phyloP scores from a whole-genome alignment of 306 rosid genomes.

The Fragaria iinumae region DNA sequence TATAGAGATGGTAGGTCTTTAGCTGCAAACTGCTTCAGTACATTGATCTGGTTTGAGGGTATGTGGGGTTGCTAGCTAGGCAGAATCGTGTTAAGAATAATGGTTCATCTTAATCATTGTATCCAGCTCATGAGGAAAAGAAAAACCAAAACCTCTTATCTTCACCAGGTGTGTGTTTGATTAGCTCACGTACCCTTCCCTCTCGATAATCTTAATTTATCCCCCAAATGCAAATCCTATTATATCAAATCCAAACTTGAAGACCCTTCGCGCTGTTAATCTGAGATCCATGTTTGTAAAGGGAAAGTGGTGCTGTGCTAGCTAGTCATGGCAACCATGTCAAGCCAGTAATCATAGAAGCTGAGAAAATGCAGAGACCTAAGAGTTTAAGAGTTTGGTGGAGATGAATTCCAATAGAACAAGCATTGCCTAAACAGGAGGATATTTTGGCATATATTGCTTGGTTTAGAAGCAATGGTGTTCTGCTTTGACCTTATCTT shows the following conservation, averaged over 20 bases:
- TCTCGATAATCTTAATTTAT: background rate
- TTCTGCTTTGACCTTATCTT: slow-evolving; percentile 14
- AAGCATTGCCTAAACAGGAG: slow-evolving; percentile 10
- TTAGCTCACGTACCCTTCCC: background rate
- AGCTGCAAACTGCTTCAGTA: background rate
- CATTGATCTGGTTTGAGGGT: background rate
- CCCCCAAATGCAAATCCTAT: background rate
- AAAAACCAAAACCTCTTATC: slow-evolving; percentile 1
- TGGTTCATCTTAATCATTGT: slow-evolving; percentile 2
- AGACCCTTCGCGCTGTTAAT: background rate
- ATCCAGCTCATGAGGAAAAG: slow-evolving; percentile 6
- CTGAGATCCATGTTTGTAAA: background rate
- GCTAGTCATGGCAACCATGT: slow-evolving; percentile 6
- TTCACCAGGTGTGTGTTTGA: slow-evolving; percentile 2
- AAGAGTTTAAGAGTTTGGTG: background rate
- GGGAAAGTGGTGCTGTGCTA: slow-evolving; percentile 6
- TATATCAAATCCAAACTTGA: background rate
- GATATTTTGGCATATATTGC: background rate
- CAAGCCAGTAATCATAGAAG: background rate
- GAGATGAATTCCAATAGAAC: background rate
- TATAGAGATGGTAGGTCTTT: background rate
- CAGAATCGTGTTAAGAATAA: slow-evolving; percentile 7
- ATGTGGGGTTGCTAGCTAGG: background rate
- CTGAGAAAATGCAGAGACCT: background rate
- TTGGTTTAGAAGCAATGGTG: background rate